phyloP scores from a whole-genome alignment of 2,329 filamentous ascomycete species.

The Verticillium dahliae region DNA sequence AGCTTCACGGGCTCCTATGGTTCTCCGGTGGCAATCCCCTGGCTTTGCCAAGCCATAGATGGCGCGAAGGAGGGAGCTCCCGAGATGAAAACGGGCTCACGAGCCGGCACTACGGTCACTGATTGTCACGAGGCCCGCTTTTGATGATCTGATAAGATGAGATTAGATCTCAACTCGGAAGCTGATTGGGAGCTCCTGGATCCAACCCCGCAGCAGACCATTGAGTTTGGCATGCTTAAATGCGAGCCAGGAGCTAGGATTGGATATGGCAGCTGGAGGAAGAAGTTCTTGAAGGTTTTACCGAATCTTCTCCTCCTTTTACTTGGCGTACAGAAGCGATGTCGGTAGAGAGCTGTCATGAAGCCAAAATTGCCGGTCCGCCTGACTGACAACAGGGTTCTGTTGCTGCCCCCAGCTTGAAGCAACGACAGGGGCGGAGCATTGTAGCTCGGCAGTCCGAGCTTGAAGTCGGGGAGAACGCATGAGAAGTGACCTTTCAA shows the following conservation, averaged over 20 bases:
- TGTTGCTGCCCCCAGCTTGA: not conserved
- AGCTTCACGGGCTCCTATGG: not conserved
- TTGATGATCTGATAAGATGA: slow-evolving; percentile 4
- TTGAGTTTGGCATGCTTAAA: not conserved
- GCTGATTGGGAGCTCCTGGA: not conserved
- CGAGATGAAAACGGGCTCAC: not conserved
- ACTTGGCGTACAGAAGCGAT: not conserved
- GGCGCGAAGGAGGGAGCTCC: not conserved
- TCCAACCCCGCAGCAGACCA: not conserved
- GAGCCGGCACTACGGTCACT: not conserved
- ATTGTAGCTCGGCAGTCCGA: not conserved
- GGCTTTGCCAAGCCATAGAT: not conserved
- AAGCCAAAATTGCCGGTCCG: not conserved
- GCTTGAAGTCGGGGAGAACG: not conserved
- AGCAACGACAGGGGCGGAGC: not conserved
- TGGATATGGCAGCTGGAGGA: not conserved
- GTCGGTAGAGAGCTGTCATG: not conserved
- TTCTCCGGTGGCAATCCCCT: not conserved
- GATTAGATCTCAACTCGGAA: not conserved
- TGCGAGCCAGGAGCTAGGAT: not conserved
- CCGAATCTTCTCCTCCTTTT: not conserved
- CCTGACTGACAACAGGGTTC: not conserved
- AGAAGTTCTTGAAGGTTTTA: not conserved
- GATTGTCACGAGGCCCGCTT: not conserved
- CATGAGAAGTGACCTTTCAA: not conserved